Conservation (phyloP, 768 basidiomycete species). For the Boletellus ananiceps region DNA sequence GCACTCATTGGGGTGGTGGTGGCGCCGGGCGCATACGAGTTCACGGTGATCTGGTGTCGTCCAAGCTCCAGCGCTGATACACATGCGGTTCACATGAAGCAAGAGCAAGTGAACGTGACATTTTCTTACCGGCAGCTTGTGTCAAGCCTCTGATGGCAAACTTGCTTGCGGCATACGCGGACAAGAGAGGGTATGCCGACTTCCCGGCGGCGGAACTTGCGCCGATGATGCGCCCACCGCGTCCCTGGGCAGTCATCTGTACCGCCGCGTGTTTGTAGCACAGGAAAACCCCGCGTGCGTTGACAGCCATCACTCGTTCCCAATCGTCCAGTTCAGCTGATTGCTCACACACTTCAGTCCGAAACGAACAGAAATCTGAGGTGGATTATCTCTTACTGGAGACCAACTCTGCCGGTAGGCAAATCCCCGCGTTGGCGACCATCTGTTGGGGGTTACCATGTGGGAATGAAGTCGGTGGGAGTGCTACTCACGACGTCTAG, state of each 20-base stretch:
- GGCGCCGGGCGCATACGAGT: too few relatives aligned
- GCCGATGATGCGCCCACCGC: constrained; percentile 53
- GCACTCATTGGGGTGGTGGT: too few relatives aligned
- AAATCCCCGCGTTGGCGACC: constrained; percentile 27
- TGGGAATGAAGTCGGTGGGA: too few relatives aligned
- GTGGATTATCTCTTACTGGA: constrained; percentile 4
- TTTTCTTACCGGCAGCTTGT: constrained; percentile 33
- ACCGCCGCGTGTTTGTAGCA: constrained; percentile 60
- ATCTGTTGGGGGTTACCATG: constrained; percentile 11
- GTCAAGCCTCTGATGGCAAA: constrained; percentile 42
- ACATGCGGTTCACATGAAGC: too few relatives aligned
- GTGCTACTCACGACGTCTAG: constrained; percentile 42
- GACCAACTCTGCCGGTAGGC: neutral
- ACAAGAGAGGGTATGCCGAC: neutral
- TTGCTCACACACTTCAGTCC: neutral
- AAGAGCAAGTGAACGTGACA: too few relatives aligned
- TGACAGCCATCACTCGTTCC: too few relatives aligned
- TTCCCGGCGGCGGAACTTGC: constrained; percentile 18
- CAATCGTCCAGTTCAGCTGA: neutral
- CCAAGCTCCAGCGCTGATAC: constrained; percentile 29
- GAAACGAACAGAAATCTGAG: too few relatives aligned
- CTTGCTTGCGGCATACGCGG: constrained; percentile 35
- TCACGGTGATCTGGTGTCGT: constrained; percentile 26
- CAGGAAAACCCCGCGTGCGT: constrained; percentile 53
- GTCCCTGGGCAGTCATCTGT: too few relatives aligned